Conservation (phyloP, 2,329 filamentous ascomycete genomes). For the Lasiodiplodia hormozganensis region DNA sequence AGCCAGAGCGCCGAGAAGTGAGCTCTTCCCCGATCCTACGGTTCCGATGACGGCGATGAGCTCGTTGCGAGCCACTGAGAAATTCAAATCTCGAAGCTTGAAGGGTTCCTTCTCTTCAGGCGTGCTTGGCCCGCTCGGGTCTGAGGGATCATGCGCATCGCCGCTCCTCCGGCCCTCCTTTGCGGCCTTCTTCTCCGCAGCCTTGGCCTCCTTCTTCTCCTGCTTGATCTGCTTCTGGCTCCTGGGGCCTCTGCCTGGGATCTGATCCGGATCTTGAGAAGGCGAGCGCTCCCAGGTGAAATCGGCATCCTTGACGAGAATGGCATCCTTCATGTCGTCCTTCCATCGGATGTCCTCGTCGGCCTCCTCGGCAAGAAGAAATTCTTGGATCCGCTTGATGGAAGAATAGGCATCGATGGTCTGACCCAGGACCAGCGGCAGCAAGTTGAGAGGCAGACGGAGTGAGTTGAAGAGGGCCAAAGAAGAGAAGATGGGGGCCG, state of each 20-base stretch:
- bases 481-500: constrained; percentile 88
- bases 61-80: constrained; percentile 75
- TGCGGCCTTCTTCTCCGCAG: constrained; percentile 49
- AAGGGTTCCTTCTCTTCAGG: constrained; percentile 67
- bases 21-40: constrained; percentile 92
- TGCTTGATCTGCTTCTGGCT: constrained; percentile 23
- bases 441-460: constrained; percentile 85
- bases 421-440: constrained; percentile 88
- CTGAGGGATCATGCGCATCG: constrained; percentile 36
- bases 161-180: constrained; percentile 55
- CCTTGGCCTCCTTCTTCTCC: constrained; percentile 37
- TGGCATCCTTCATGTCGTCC: constrained; percentile 59
- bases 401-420: constrained; percentile 90
- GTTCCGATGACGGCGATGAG: constrained; percentile 84
- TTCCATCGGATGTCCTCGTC: constrained; percentile 72
- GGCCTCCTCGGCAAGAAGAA: constrained; percentile 84
- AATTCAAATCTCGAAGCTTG: constrained; percentile 71
- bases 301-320: constrained; percentile 73
- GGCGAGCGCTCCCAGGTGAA: constrained; percentile 85
- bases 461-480: constrained; percentile 92
- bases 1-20: constrained; percentile 84
- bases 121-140: constrained; percentile 35
- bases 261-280: constrained; percentile 55
- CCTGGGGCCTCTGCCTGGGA: constrained; percentile 11
- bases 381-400: constrained; percentile 84